phyloP scores from a whole-genome alignment of 306 rosid species.

The Arachis hypogaea region DNA sequence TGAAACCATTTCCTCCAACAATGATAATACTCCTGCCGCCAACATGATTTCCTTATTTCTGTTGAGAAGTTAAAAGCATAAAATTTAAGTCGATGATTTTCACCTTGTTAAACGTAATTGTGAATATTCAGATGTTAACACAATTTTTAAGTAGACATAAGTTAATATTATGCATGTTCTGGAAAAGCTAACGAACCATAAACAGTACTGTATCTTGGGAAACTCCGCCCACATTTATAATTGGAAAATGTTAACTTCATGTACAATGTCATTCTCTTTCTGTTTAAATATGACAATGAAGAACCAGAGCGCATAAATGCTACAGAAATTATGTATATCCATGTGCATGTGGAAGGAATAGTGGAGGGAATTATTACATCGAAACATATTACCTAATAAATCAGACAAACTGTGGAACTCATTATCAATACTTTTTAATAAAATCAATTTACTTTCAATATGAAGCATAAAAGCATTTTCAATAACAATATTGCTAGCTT shows the following conservation, averaged over 20 bases:
- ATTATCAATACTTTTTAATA: neutral
- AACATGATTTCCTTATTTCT: slow-evolving; percentile 92
- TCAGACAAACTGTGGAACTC: neutral
- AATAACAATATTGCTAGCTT: neutral
- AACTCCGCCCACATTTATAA: slow-evolving; percentile 11
- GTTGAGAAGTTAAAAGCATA: slow-evolving; percentile 27
- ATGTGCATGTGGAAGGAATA: neutral
- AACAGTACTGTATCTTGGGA: neutral
- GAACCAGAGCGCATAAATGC: neutral
- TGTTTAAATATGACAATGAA: slow-evolving; percentile 5
- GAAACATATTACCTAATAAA: slow-evolving; percentile 2
- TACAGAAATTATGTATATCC: neutral
- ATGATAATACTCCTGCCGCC: slow-evolving; percentile 65
- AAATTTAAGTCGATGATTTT: slow-evolving; percentile 13
- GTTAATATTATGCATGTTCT: neutral
- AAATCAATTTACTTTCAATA: neutral
- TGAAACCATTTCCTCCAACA: slow-evolving; percentile 82
- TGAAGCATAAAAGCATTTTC: slow-evolving; percentile 10
- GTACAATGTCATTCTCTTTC: neutral
- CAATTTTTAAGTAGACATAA: neutral
- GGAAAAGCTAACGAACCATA: slow-evolving; percentile 1
- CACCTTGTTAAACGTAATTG: neutral
- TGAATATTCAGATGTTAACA: neutral
- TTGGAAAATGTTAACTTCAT: slow-evolving; percentile 16
- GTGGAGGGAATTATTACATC: slow-evolving; percentile 3